Conservation (phyloP, 2,329 filamentous ascomycete genomes). For the Acephala macrosclerotiorum region DNA sequence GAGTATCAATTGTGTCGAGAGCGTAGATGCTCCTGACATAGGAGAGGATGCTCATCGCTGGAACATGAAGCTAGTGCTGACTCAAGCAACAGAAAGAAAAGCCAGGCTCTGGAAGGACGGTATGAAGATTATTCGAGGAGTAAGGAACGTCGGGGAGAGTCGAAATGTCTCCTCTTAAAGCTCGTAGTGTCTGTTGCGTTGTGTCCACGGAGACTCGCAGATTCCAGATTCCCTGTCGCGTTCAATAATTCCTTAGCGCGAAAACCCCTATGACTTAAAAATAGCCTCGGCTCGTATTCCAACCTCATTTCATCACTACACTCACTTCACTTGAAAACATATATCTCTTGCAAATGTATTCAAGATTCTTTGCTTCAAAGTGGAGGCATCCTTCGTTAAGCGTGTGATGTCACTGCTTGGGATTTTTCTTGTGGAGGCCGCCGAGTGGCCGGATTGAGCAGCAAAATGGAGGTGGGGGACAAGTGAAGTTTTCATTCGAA, state of each 20-base stretch:
- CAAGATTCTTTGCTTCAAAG: not conserved
- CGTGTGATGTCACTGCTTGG: no score
- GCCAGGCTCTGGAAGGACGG: slow-evolving; percentile 13
- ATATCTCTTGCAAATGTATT: not conserved
- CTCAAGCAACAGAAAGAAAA: not conserved
- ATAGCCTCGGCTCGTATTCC: slow-evolving; percentile 4
- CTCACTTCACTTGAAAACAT: not conserved
- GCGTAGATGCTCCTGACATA: slow-evolving; percentile 65
- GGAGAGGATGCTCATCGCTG: slow-evolving; percentile 45
- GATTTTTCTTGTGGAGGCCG: no score
- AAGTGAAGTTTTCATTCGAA: not conserved
- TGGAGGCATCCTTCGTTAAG: not conserved
- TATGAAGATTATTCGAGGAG: not conserved
- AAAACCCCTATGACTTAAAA: slow-evolving; percentile 16
- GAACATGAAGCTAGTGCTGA: slow-evolving; percentile 32
- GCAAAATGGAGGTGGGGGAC: no score
- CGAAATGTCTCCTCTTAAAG: slow-evolving; percentile 15
- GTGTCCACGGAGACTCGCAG: not conserved
- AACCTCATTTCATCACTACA: not conserved
- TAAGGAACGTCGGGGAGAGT: slow-evolving; percentile 27
- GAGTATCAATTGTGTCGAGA: slow-evolving; percentile 73
- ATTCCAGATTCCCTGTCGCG: not conserved
- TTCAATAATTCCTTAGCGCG: slow-evolving; percentile 19
- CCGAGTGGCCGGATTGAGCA: no score
- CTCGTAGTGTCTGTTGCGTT: slow-evolving; percentile 6